These are phyloP conservation scores for Blastocystis sp. DNA, from an alignment of 352 stramenopile species.

Conservation along the genomic window DNA sequence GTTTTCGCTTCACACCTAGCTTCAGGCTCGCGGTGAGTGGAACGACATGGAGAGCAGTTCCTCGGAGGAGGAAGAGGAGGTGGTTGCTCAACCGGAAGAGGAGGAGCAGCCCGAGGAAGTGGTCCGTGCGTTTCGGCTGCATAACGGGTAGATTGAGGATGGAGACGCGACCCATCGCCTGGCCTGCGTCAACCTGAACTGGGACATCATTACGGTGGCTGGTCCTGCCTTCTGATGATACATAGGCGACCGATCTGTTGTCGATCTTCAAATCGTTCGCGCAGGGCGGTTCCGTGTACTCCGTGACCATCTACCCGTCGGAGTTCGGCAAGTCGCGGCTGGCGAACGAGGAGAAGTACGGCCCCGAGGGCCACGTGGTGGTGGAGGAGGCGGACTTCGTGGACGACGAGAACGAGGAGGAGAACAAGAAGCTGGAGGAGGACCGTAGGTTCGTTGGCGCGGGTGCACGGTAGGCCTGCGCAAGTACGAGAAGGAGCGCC, in stretches of 20 bases:
- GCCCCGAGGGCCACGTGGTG: slow-evolving; percentile 60
- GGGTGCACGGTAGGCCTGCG: slow-evolving; percentile 15
- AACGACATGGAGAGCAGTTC: slow-evolving; percentile 41
- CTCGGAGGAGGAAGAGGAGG: slow-evolving; percentile 4
- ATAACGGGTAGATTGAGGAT: slow-evolving; percentile 68
- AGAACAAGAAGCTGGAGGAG: slow-evolving; percentile 58
- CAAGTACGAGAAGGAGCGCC: slow-evolving; percentile 55
- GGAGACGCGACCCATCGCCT: slow-evolving; percentile 60
- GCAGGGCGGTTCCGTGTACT: slow-evolving; percentile 43
- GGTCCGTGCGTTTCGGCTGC: neutral
- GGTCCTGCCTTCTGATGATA: neutral
- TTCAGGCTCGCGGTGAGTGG: slow-evolving; percentile 11
- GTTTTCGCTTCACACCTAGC: neutral
- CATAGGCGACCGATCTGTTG: slow-evolving; percentile 44
- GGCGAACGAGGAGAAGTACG: slow-evolving; percentile 64
- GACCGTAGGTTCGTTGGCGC: neutral
- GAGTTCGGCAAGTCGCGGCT: slow-evolving; percentile 56
- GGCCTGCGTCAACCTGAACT: slow-evolving; percentile 69
- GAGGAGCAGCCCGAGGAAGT: slow-evolving; percentile 33
- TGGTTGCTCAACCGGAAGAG: neutral
- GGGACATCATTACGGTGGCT: slow-evolving; percentile 39
- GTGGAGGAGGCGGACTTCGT: neutral
- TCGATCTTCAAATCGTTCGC: slow-evolving; percentile 59
- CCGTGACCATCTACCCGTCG: slow-evolving; percentile 63
- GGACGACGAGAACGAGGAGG: slow-evolving; percentile 38